Conservation (phyloP, 306 rosid species). For the Cicer pinnatifidum region DNA sequence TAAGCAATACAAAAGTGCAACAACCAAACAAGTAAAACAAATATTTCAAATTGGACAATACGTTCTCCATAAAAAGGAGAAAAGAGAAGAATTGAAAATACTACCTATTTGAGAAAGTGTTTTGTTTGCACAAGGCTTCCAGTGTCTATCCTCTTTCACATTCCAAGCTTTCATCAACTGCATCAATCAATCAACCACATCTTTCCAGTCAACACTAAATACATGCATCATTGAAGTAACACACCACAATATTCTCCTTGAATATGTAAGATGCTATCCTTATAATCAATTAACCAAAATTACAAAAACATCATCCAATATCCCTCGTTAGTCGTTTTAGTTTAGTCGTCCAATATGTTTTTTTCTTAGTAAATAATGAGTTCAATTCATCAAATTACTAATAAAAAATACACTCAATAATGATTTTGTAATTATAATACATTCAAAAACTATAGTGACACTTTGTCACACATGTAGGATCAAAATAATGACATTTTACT, state of each 20-base stretch:
- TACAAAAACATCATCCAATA: too few relatives aligned
- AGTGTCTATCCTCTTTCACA: slow-evolving; percentile 54
- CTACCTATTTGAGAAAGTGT: slow-evolving; percentile 63
- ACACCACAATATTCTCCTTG: not conserved
- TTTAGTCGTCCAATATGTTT: too few relatives aligned
- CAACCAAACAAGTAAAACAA: slow-evolving; percentile 11
- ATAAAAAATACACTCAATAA: too few relatives aligned
- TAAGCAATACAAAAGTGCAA: slow-evolving; percentile 13
- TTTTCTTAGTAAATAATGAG: too few relatives aligned
- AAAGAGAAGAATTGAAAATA: slow-evolving; percentile 39
- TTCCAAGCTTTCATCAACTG: slow-evolving; percentile 83
- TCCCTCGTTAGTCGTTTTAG: too few relatives aligned
- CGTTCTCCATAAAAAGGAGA: slow-evolving; percentile 25
- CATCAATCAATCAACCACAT: slow-evolving; percentile 36
- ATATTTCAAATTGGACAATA: not conserved
- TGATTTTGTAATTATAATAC: too few relatives aligned
- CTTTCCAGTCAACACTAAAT: slow-evolving; percentile 30
- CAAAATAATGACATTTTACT: too few relatives aligned
- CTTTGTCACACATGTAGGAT: too few relatives aligned
- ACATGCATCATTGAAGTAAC: not conserved
- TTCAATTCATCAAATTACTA: too few relatives aligned
- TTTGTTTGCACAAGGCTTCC: slow-evolving; percentile 77
- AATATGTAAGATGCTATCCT: too few relatives aligned
- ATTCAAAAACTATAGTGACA: too few relatives aligned
- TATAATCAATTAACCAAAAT: too few relatives aligned